phyloP scores from a whole-genome alignment of 345 rosid genomes.

The Litchi chinensis region DNA sequence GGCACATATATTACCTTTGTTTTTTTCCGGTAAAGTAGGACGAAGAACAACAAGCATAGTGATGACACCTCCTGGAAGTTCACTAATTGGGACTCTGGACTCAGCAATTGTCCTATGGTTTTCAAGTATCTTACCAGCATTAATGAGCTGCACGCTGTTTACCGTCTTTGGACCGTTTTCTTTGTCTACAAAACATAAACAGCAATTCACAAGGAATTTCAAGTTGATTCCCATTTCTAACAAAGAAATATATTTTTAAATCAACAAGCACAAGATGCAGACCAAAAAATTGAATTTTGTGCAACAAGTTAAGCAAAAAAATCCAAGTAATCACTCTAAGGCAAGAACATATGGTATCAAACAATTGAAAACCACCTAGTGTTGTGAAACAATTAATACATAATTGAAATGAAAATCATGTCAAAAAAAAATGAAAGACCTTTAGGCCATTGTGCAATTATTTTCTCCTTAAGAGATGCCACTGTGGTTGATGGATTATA shows the following conservation, averaged over 20 bases:
- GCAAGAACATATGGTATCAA: background rate
- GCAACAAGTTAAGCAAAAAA: background rate
- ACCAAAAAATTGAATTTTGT: background rate
- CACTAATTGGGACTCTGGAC: constrained; percentile 60
- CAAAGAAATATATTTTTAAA: background rate
- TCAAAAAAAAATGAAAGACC: constrained; percentile 27
- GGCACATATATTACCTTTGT: constrained; percentile 47
- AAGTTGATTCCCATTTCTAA: constrained; percentile 1
- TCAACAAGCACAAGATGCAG: constrained; percentile 10
- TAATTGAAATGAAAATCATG: background rate
- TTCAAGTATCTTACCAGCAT: constrained; percentile 76
- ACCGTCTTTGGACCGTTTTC: constrained; percentile 63
- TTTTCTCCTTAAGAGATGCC: constrained; percentile 63
- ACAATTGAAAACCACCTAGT: background rate
- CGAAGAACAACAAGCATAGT: constrained; percentile 89
- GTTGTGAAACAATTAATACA: background rate
- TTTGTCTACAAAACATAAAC: constrained; percentile 42
- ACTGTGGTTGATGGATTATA: constrained; percentile 57
- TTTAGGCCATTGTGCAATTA: constrained; percentile 65
- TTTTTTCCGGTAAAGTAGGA: constrained; percentile 58
- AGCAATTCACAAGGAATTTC: background rate
- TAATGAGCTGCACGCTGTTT: constrained; percentile 73
- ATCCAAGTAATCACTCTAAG: background rate
- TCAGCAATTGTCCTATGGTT: constrained; percentile 74
- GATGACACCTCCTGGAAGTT: constrained; percentile 64